Evolutionary conservation across 192 early-diverging fungal genomes (phyloP).

Genomic region (Linnemannia elongata): DNA sequence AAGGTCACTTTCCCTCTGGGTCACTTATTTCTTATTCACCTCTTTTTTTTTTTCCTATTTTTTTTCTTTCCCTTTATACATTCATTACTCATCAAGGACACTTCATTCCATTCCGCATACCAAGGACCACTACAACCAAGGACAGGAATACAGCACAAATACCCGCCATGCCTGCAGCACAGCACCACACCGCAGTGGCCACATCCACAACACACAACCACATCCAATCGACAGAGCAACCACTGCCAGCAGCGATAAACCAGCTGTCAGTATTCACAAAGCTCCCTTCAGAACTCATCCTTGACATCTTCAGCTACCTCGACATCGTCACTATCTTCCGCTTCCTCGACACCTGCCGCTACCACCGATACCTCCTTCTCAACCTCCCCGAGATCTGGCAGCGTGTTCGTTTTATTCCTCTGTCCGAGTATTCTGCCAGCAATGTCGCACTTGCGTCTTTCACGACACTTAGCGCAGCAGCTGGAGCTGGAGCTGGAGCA

Average conservation of each 20-base stretch:
- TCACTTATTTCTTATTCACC: too few relatives aligned
- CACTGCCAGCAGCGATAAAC: not conserved
- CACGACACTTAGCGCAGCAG: conserved; percentile 1
- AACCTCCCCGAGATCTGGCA: conserved; percentile 58
- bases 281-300: conserved; percentile 58
- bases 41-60: too few relatives aligned
- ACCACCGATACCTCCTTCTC: conserved; percentile 58
- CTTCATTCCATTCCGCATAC: too few relatives aligned
- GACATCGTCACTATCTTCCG: conserved; percentile 61
- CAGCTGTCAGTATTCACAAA: conserved; percentile 20
- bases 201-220: not conserved
- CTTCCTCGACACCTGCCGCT: conserved; percentile 60
- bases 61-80: too few relatives aligned
- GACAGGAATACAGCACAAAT: too few relatives aligned
- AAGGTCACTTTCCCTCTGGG: too few relatives aligned
- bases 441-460: not conserved
- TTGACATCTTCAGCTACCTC: conserved; percentile 54
- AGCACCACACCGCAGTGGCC: not conserved
- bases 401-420: conserved; percentile 55
- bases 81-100: too few relatives aligned
- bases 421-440: conserved; percentile 19
- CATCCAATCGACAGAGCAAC: not conserved
- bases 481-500: not conserved
- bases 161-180: too few relatives aligned
- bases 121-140: too few relatives aligned